Evolutionary conservation across 257 asterid genomes (phyloP).

Genomic region (Solanum pennellii): DNA sequence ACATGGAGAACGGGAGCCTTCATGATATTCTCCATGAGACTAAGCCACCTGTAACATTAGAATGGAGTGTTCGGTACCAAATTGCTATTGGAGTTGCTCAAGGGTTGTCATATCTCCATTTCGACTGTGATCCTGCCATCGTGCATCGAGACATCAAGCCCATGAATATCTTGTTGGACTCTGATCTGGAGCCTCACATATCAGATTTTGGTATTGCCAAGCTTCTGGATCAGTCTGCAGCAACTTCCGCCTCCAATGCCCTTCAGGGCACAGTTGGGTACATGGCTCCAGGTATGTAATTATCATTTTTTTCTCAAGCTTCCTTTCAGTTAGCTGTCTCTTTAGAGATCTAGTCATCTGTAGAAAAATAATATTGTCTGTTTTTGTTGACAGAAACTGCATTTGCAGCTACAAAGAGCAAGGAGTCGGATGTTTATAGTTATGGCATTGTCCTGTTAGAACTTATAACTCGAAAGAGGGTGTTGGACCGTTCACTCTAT

Average conservation of each 20-base stretch:
- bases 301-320: not conserved
- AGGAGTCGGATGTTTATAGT: conserved; percentile 70
- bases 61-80: conserved; percentile 47
- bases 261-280: conserved; percentile 68
- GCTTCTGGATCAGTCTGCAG: conserved; percentile 54
- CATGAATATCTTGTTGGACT: conserved; percentile 61
- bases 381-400: conserved; percentile 42
- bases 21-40: conserved; percentile 50
- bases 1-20: conserved; percentile 76
- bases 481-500: conserved; percentile 32
- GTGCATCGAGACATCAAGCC: conserved; percentile 74
- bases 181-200: conserved; percentile 69
- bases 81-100: conserved; percentile 77
- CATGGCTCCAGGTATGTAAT: conserved; percentile 70
- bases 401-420: conserved; percentile 37
- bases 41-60: conserved; percentile 22
- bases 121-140: conserved; percentile 72
- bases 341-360: not conserved
- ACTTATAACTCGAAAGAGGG: conserved; percentile 50
- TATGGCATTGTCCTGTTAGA: conserved; percentile 72
- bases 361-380: not conserved
- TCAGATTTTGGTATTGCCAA: conserved; percentile 85
- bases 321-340: not conserved
- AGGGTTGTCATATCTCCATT: conserved; percentile 71
- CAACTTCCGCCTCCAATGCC: conserved; percentile 21